Base-by-base conservation (phyloP, 257 asterid genomes). In the Nicotiana paniculata region DNA sequence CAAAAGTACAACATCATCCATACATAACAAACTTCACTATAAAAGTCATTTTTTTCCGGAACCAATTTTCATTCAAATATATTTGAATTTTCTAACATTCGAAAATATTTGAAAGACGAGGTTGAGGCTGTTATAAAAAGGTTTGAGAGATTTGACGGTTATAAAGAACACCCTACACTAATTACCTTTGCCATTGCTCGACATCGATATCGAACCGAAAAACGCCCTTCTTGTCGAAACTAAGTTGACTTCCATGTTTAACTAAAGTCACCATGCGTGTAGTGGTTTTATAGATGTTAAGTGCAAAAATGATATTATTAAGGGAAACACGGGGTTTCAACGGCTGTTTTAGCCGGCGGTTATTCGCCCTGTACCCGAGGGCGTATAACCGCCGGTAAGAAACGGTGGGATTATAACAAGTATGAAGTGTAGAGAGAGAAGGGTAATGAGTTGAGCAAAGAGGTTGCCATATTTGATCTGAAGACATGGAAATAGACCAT, bases 381-480 rank as follows among this genome's bases (percentile, higher is more conserved):
- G 92, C 83, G 85, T 85, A 92, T 64, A 95, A 86, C 39, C 84
- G 86, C 84, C 64, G 72, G 91, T 87, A 92, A 6, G 96, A 77
- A 5, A 89, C 68, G 63, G 69, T 9, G 28, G 87, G 32, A 43
- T 43, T 43, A 43, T 43, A 43, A 43, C 51, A 64, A 51, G 69
- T 15, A 67, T 61, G 92, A 86, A 93, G 97, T 85, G 84, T 86
- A 85, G 83, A 83, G 79, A 95, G 92, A 79, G 97, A 89, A 55
- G 96, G 97, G 69, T 83, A 95, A 65, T 85, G 8, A 75, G 89
- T 35, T 78, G 90, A 43, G 90, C 96, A 91, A 37, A 93, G 79
- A 69, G 93, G 92, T 1, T 82, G 89, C 99, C 98, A 95, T 33
- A 93, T 82, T 89, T 92, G 91, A 90, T 95, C 95, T 62, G 92